Evolutionary conservation across 208 protist genomes (phyloP), one percentile per base, ranked within the genome.

Genomic region (Wallacemonas sp.): DNA sequence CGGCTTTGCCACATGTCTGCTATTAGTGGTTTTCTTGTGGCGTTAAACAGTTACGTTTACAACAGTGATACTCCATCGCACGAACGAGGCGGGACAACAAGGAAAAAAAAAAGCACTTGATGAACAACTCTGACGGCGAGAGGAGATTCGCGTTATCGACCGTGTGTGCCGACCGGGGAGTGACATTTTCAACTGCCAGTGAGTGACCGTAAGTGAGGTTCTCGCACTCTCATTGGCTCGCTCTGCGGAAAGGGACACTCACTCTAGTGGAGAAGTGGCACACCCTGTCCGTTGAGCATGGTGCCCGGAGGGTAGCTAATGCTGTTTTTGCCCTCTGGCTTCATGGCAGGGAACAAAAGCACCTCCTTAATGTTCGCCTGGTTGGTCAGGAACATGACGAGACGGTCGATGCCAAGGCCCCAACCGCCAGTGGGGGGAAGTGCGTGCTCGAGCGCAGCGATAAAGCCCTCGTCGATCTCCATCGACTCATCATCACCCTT

Each of bases 301-400:
- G 87, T 91, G 33, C 83, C 84, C 1, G 82, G 66, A 17, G 84
- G 84, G 76, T 85, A 90, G 50, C 44, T 68, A 12, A 78, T 61
- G 15, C 63, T 45, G 32, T 53, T 69, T 52, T 82, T 79, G 12
- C 70, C 77, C 55, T 93, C 87, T 1, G 88, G 84, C 74, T 96
- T 98, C 92, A 97, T 97, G 21, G 94, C 92, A 39, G 94, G 91
- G 71, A 97, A 97, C 1, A 98, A 76, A 15, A 97, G 80, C 19
- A 98, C 92, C 70, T 97, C 92, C 89, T 99, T 99, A 81, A 99
- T 99, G 82, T 99, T 99, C 21, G 94, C 87, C 45, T 97, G 92
- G 82, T 98, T 98, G 8, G 98, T 98, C 38, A 99, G 70, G 60
- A 99, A 95, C 99, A 99, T 99, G 22, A 89, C 84, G 30, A 99